Evolutionary conservation across 768 basidiomycete species (phyloP).

Genomic region (Rhodotorula toruloides): DNA sequence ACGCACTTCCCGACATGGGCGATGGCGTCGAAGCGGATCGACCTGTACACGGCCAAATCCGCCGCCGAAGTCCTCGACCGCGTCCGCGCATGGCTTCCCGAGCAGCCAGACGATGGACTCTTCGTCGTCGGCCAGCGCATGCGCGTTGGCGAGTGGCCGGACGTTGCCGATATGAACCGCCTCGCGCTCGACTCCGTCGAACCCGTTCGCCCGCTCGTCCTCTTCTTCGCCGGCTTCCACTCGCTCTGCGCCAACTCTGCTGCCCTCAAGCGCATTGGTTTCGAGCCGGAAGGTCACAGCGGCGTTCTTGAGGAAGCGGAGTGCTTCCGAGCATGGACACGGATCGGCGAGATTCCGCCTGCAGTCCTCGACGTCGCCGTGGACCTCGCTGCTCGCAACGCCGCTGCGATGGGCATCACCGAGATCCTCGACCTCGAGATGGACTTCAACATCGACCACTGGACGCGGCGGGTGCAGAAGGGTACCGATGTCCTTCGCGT

Average conservation of each 20-base stretch:
- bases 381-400: constrained; percentile 28
- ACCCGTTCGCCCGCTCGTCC: constrained; percentile 29
- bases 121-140: constrained; percentile 24
- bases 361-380: constrained; percentile 33
- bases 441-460: constrained; percentile 38
- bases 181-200: constrained; percentile 24
- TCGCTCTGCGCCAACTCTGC: constrained; percentile 37
- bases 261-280: constrained; percentile 22
- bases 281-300: constrained; percentile 29
- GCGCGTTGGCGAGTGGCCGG: constrained; percentile 37
- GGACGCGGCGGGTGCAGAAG: constrained; percentile 25
- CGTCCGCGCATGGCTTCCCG: neutral
- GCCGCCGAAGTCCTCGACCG: constrained; percentile 12
- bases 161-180: constrained; percentile 23
- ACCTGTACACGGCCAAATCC: constrained; percentile 22
- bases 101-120: neutral
- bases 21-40: constrained; percentile 8
- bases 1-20: constrained; percentile 25
- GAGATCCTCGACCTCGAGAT: constrained; percentile 44
- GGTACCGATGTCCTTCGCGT: constrained; percentile 35
- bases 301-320: constrained; percentile 41
- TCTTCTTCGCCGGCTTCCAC: constrained; percentile 40
- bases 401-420: constrained; percentile 41
- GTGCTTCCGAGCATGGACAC: constrained; percentile 33
- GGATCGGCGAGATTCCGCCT: constrained; percentile 32